phyloP scores from a whole-genome alignment of 768 basidiomycete species.

The Serendipita vermifera region DNA sequence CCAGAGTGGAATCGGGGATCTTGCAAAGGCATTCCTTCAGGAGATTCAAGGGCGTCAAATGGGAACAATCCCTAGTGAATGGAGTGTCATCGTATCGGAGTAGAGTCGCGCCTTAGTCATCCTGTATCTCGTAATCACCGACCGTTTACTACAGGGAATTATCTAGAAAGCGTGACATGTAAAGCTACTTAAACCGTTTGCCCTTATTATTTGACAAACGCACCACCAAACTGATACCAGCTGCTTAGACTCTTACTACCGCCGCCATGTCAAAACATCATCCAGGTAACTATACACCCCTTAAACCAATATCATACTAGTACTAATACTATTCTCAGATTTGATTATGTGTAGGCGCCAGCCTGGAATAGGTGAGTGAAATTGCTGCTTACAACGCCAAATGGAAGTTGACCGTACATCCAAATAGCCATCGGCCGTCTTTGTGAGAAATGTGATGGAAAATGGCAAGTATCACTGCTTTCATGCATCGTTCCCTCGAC shows the following conservation, averaged over 20 bases:
- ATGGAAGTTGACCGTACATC: background rate
- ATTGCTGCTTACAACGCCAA: background rate
- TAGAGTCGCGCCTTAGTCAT: too few relatives aligned
- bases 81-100: conserved; percentile 48
- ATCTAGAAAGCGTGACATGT: too few relatives aligned
- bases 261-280: conserved; percentile 75
- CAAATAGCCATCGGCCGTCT: conserved; percentile 82
- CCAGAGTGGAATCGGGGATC: conserved; percentile 63
- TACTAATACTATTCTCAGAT: conserved; percentile 38
- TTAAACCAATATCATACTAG: background rate
- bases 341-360: conserved; percentile 97
- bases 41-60: conserved; percentile 54
- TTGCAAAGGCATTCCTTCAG: conserved; percentile 36
- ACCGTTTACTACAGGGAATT: too few relatives aligned
- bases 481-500: background rate
- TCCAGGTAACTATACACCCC: conserved; percentile 41
- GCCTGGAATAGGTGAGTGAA: conserved; percentile 80
- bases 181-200: too few relatives aligned
- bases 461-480: conserved; percentile 57
- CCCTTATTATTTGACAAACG: too few relatives aligned
- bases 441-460: conserved; percentile 98
- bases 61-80: conserved; percentile 61
- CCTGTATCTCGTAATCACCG: too few relatives aligned
- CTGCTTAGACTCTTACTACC: too few relatives aligned
- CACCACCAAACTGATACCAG: too few relatives aligned